These are phyloP conservation scores for Capsicum baccatum DNA, from an alignment of 257 asterid species.

Conservation along the genomic window DNA sequence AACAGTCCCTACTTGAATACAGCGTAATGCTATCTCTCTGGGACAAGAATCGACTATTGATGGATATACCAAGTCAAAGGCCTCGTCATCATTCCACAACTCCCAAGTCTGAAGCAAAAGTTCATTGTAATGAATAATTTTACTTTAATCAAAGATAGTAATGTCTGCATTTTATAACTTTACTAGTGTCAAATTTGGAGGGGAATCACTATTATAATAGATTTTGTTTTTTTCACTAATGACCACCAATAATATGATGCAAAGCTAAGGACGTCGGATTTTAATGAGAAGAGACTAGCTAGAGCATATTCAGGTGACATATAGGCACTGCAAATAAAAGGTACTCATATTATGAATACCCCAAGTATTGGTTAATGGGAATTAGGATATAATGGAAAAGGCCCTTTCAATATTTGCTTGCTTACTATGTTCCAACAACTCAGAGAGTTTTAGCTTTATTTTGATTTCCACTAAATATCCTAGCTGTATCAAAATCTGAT, in stretches of 20 bases:
- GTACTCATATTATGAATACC: background rate
- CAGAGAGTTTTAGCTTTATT: conserved; percentile 17
- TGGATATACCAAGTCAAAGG: conserved; percentile 34
- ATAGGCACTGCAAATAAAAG: conserved; percentile 20
- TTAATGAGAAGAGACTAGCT: conserved; percentile 21
- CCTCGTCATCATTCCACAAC: conserved; percentile 38
- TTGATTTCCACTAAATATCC: conserved; percentile 21
- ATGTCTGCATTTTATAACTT: background rate
- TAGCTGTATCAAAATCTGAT: conserved; percentile 31
- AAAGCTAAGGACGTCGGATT: conserved; percentile 36
- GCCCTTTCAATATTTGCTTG: background rate
- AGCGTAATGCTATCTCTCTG: conserved; percentile 30
- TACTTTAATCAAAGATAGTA: background rate
- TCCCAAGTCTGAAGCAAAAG: conserved; percentile 40
- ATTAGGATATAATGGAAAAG: background rate
- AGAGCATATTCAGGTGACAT: conserved; percentile 32
- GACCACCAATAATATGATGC: conserved; percentile 33
- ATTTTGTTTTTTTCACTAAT: conserved; percentile 29
- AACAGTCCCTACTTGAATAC: conserved; percentile 44
- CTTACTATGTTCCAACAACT: conserved; percentile 38
- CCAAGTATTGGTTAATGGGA: background rate
- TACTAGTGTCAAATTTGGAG: conserved; percentile 19
- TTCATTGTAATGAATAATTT: background rate
- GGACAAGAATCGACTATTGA: conserved; percentile 22
- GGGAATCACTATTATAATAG: background rate